Conservation (phyloP, 2,329 filamentous ascomycete genomes). For the Purpureocillium lavendulum region DNA sequence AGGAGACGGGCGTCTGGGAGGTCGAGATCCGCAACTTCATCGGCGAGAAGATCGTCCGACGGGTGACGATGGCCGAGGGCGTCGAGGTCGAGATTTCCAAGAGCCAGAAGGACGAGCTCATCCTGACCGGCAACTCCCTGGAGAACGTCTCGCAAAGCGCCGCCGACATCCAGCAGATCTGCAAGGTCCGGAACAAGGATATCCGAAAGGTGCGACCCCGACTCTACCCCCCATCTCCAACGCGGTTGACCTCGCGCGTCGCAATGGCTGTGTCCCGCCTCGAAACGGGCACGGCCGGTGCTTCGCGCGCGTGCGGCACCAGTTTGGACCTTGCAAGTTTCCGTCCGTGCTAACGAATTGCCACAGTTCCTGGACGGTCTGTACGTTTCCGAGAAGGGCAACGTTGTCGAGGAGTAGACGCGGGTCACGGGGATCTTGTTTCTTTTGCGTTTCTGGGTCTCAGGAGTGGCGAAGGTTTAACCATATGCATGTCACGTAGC, state of each 20-base stretch:
- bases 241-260: neutral
- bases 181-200: constrained; percentile 99
- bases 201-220: constrained; percentile 76
- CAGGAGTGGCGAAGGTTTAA: constrained; percentile 56
- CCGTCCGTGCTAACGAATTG: constrained; percentile 13
- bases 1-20: constrained; percentile 77
- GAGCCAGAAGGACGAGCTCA: constrained; percentile 95
- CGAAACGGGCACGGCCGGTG: too few relatives aligned
- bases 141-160: constrained; percentile 97
- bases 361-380: constrained; percentile 96
- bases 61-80: constrained; percentile 79
- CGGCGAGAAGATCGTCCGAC: constrained; percentile 98
- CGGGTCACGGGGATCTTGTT: constrained; percentile 31
- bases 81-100: constrained; percentile 86
- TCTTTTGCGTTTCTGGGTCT: constrained; percentile 54
- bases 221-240: neutral
- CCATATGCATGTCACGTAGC: constrained; percentile 52
- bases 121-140: constrained; percentile 87
- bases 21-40: constrained; percentile 99
- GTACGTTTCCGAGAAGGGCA: constrained; percentile 98
- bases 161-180: constrained; percentile 99
- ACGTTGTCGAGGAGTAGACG: constrained; percentile 69
- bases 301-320: too few relatives aligned
- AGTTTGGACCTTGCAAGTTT: neutral
- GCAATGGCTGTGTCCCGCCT: neutral